These are phyloP conservation scores for Schrenkiella parvula DNA, from an alignment of 345 rosid species.

Conservation along the genomic window DNA sequence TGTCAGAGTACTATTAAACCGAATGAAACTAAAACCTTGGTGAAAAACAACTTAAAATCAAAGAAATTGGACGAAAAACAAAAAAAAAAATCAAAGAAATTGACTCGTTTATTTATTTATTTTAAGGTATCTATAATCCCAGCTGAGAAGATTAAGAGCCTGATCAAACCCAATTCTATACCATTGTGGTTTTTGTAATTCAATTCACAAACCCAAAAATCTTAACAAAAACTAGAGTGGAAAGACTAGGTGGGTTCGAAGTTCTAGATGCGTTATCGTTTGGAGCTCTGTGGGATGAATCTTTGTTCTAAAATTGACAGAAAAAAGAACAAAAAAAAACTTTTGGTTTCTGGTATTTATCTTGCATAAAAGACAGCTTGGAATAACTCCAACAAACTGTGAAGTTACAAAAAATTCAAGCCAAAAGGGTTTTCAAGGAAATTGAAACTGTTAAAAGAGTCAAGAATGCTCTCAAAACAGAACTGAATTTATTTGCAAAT, in stretches of 20 bases:
- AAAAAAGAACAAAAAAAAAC: not conserved
- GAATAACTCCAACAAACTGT: not conserved
- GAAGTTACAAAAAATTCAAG: slow-evolving; percentile 7
- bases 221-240: not conserved
- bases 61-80: too few relatives aligned
- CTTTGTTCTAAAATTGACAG: not conserved
- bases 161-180: not conserved
- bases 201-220: not conserved
- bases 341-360: not conserved
- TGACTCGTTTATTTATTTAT: too few relatives aligned
- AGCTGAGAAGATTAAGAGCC: too few relatives aligned
- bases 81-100: too few relatives aligned
- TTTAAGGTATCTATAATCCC: too few relatives aligned
- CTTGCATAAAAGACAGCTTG: not conserved
- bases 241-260: not conserved
- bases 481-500: slow-evolving; percentile 33
- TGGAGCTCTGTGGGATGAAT: not conserved
- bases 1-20: not conserved
- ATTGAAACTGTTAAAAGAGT: slow-evolving; percentile 18
- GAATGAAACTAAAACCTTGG: not conserved
- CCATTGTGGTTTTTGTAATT: not conserved
- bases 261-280: not conserved
- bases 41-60: too few relatives aligned
- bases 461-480: slow-evolving; percentile 27
- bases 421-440: not conserved